Evolutionary conservation across 2,329 filamentous ascomycete genomes (phyloP), one percentile per base, ranked within the genome.

Genomic region (Epichloe baconii): DNA sequence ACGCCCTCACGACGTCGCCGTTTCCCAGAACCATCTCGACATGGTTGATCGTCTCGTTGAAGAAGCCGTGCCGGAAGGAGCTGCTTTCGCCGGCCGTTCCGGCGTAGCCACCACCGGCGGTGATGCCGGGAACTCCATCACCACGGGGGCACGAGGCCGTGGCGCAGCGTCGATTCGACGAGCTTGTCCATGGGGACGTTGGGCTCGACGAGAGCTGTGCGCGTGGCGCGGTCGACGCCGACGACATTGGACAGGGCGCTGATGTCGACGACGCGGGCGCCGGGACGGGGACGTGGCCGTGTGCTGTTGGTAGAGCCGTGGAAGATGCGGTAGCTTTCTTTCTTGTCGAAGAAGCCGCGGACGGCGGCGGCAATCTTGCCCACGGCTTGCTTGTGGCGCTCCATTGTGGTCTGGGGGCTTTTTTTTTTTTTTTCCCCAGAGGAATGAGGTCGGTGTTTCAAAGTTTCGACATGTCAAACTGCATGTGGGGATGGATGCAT

Each of bases 231-330:
- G 63, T 88, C 76, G 52, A 90, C 76, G 11, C 73, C 68, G 36
- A 90, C 70, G 26, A 90, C 82, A 63, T 82, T 71, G 57, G 69
- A 70, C 3, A 90, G 74, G 3, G 69, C 66, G 61, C 79, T 80
- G 60, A 85, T 88, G 68, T 88, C 83, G 57, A 89, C 62, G 52
- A 59, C 48, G 45, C 56, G 54, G n/a, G 53, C 56, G 48, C 57
- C 55, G 38, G 59, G 49, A 1, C 68, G 53, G 64, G 68, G 55
- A 58, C 63, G 53, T 59, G 76, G 75, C 5, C 76, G 80, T 45
- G 86, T 89, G 62, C 78, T 84, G 71, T 89, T 89, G 49, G 86
- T 88, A 41, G 80, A 83, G 58, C 85, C 86, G 71, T 89, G 85
- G 64, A 76, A 82, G 70, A 90, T 87, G 55, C 85, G 79, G 71